Conservation (phyloP, 441 rosid species). For the Populus tomentosa region DNA sequence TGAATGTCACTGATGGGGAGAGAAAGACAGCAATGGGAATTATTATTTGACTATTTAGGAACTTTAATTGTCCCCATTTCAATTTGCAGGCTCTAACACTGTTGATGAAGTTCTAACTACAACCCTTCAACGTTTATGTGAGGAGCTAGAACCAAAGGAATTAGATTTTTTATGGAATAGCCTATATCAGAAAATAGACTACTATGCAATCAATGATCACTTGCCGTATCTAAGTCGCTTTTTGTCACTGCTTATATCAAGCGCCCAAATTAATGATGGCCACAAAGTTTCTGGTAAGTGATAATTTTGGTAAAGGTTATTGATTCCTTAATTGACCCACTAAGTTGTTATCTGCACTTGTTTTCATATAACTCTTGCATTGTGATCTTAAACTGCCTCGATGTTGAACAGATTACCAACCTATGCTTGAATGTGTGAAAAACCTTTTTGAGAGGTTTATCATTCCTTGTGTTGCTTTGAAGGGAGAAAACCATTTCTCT, state of each 20-base stretch:
- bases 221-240: conserved; percentile 47
- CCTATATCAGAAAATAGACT: conserved; percentile 49
- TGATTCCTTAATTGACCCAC: conserved; percentile 14
- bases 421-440: conserved; percentile 47
- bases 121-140: conserved; percentile 60
- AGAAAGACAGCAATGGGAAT: background rate
- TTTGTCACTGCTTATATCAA: conserved; percentile 53
- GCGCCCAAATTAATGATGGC: conserved; percentile 45
- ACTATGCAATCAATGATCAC: conserved; percentile 28
- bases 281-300: conserved; percentile 57
- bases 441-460: conserved; percentile 42
- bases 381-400: conserved; percentile 10
- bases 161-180: conserved; percentile 53
- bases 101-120: conserved; percentile 60
- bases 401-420: conserved; percentile 55
- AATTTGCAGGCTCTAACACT: conserved; percentile 47
- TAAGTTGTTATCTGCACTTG: conserved; percentile 9
- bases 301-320: conserved; percentile 5
- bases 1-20: background rate
- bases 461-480: conserved; percentile 26
- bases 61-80: background rate
- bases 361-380: background rate
- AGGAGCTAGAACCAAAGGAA: conserved; percentile 53
- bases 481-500: conserved; percentile 37
- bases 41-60: background rate